Conservation (phyloP, 1,139 yeast species). For the Pichia sp. region DNA sequence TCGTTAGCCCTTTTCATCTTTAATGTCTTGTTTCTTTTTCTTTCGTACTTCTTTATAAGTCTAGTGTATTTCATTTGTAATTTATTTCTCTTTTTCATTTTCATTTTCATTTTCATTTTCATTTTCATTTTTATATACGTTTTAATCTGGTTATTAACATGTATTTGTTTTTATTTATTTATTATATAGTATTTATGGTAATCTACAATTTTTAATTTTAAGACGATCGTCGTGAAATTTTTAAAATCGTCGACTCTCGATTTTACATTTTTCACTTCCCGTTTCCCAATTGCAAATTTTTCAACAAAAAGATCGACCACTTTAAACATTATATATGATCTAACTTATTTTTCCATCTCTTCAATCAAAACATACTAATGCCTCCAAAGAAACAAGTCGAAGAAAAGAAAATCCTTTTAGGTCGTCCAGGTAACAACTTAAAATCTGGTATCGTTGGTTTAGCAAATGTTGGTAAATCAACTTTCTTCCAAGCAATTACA, state of each 20-base stretch:
- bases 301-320: not conserved
- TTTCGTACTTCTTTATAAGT: too few species aligned
- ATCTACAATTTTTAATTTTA: too few species aligned
- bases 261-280: too few species aligned
- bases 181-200: too few species aligned
- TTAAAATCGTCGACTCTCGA: not conserved
- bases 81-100: too few species aligned
- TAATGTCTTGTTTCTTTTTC: too few species aligned
- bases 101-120: not conserved
- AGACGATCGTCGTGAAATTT: not conserved
- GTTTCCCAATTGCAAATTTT: not conserved
- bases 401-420: slow-evolving; percentile 85
- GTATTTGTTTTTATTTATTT: too few species aligned
- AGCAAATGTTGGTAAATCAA: slow-evolving; percentile 95
- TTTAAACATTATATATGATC: too few species aligned
- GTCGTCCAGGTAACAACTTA: slow-evolving; percentile 97
- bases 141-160: not conserved
- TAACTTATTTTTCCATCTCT: too few species aligned
- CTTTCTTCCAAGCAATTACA: slow-evolving; percentile 81
- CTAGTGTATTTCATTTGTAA: not conserved
- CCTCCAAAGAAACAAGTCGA: slow-evolving; percentile 92
- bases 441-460: slow-evolving; percentile 96
- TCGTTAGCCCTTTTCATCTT: not conserved
- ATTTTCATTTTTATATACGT: too few species aligned
- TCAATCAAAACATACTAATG: slow-evolving; percentile 39